A percentile compares a stretch with the other conserved stretches of the same genome.
Conservation (phyloP, 345 rosid genomes). For the Laguncularia racemosa region DNA sequence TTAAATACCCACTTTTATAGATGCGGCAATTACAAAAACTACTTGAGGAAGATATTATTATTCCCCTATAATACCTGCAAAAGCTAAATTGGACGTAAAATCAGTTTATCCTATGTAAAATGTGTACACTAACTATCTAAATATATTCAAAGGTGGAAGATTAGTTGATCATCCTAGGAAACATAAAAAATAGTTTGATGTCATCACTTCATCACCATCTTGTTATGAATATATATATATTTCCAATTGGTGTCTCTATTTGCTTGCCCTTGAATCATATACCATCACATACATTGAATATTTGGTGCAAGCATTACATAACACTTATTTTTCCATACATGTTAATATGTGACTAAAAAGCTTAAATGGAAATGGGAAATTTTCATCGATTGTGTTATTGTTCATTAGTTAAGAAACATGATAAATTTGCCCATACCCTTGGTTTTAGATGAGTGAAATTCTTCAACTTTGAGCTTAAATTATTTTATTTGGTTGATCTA, state of each 20-base stretch:
- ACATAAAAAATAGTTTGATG: not conserved
- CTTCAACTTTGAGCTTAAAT: constrained; percentile 43
- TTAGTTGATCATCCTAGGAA: constrained; percentile 18
- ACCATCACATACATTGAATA: no score
- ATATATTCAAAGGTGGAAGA: constrained; percentile 44
- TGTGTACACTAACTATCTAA: constrained; percentile 59
- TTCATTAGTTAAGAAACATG: not conserved
- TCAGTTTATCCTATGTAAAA: constrained; percentile 83
- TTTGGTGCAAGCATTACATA: no score
- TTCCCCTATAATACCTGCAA: constrained; percentile 40
- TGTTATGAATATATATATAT: not conserved
- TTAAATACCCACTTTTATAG: constrained; percentile 37
- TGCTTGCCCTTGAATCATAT: no score
- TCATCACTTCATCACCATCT: not conserved
- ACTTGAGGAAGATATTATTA: constrained; percentile 54
- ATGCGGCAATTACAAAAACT: constrained; percentile 39
- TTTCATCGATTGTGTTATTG: no score
- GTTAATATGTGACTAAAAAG: no score
- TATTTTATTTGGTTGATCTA: constrained; percentile 76
- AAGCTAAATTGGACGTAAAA: constrained; percentile 60
- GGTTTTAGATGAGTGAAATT: constrained; percentile 26
- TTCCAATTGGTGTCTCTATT: no score
- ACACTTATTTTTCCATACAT: no score
- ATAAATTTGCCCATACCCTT: constrained; percentile 9
- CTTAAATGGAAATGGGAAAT: no score